Evolutionary conservation across 129 eudicot genomes (phyloP).

Genomic region (Oenanthe sinensis): DNA sequence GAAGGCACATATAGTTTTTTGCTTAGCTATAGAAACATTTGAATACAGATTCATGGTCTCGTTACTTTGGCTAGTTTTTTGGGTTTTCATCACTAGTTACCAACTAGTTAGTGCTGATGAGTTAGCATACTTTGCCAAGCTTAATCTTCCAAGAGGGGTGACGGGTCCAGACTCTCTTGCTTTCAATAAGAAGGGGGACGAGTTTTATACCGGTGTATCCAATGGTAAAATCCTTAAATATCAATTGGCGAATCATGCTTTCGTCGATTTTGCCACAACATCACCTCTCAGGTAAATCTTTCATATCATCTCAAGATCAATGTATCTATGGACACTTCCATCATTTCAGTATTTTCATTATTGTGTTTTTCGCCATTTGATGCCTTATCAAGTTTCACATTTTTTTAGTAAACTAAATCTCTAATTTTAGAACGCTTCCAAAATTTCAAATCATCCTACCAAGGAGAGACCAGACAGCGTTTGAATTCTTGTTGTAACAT

Average conservation of each 20-base stretch:
- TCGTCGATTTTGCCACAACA: slow-evolving; percentile 1
- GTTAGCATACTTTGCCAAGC: not conserved
- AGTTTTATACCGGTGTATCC: not conserved
- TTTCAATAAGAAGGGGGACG: not conserved
- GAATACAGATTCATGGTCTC: not conserved
- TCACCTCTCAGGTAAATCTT: slow-evolving; percentile 1
- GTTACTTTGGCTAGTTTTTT: not conserved
- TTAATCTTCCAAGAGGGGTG: not conserved
- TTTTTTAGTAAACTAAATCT: too few relatives aligned
- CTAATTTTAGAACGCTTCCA: not conserved
- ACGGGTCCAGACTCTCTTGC: slow-evolving; percentile 1
- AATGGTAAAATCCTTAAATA: not conserved
- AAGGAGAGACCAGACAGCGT: not conserved
- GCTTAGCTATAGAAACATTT: not conserved
- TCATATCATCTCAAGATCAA: not conserved
- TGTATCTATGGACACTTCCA: not conserved
- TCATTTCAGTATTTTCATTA: not conserved
- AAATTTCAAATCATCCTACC: too few relatives aligned
- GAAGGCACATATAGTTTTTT: not conserved
- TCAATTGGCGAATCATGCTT: not conserved
- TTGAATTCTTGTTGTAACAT: not conserved
- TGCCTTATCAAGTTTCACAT: not conserved
- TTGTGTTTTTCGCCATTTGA: not conserved
- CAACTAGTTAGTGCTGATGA: not conserved
- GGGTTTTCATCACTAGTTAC: not conserved